These are phyloP conservation scores for Tolypocladium pustulatum DNA, from an alignment of 2,329 filamentous ascomycete genomes.

Conservation along the genomic window DNA sequence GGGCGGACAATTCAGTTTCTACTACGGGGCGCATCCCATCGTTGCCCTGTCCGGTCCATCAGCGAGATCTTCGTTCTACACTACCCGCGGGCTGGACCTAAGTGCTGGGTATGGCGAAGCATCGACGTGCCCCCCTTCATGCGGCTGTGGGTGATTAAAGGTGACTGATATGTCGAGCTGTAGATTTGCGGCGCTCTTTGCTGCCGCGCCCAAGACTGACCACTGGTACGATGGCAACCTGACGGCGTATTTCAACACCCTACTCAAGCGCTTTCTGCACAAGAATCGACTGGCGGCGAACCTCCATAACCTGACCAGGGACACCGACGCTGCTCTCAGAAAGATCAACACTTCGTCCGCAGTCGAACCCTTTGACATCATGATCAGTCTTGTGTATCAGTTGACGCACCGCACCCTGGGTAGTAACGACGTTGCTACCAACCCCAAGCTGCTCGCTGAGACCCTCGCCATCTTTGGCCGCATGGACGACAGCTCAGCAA, in stretches of 20 bases:
- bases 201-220: constrained; percentile 14
- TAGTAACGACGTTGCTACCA: constrained; percentile 39
- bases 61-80: constrained; percentile 32
- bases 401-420: constrained; percentile 48
- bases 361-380: constrained; percentile 40
- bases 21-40: constrained; percentile 32
- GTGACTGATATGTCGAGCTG: not conserved
- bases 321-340: constrained; percentile 15
- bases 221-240: constrained; percentile 11
- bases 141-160: not conserved
- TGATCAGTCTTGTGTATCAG: constrained; percentile 42
- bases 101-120: constrained; percentile 24
- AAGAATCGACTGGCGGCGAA: constrained; percentile 24
- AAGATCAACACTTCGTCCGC: not conserved
- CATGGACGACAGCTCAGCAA: constrained; percentile 32
- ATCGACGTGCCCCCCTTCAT: not conserved
- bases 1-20: constrained; percentile 37
- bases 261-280: constrained; percentile 23
- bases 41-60: constrained; percentile 32
- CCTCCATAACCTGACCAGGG: constrained; percentile 31
- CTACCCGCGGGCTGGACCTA: constrained; percentile 32
- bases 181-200: constrained; percentile 20
- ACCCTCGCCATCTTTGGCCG: constrained; percentile 33
- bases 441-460: constrained; percentile 27
- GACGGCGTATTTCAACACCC: constrained; percentile 13